These are phyloP conservation scores for Uronychia binucleata DNA, from an alignment of 73 alveolate genomes.

Conservation along the genomic window DNA sequence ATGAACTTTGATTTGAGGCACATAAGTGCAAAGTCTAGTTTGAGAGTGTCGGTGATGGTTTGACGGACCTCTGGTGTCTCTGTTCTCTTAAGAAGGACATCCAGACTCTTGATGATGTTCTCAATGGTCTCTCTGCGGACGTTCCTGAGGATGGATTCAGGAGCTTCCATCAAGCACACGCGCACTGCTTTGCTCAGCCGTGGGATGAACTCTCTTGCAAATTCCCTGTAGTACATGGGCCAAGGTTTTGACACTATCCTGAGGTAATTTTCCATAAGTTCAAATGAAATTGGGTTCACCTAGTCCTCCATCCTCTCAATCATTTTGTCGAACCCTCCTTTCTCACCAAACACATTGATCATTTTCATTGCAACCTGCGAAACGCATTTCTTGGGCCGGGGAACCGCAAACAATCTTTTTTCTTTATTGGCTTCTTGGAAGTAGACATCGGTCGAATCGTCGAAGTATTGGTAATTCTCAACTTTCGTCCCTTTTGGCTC, in stretches of 20 bases:
- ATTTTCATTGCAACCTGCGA: slow-evolving; percentile 60
- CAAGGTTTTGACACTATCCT: slow-evolving; percentile 58
- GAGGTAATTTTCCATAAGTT: slow-evolving; percentile 55
- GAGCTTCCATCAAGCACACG: slow-evolving; percentile 52
- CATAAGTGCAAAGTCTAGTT: slow-evolving; percentile 65
- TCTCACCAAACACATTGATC: slow-evolving; percentile 61
- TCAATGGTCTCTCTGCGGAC: slow-evolving; percentile 75
- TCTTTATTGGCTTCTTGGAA: too few species aligned
- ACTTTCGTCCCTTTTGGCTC: too few species aligned
- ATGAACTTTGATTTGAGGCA: slow-evolving; percentile 75
- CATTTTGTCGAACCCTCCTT: slow-evolving; percentile 69
- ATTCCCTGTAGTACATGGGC: slow-evolving; percentile 65
- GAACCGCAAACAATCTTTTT: slow-evolving; percentile 57
- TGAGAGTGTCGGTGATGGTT: slow-evolving; percentile 52
- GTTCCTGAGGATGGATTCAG: slow-evolving; percentile 69
- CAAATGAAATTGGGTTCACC: slow-evolving; percentile 56
- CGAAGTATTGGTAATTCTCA: too few species aligned
- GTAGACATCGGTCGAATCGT: too few species aligned
- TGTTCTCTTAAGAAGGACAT: slow-evolving; percentile 63
- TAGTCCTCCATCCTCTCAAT: slow-evolving; percentile 52
- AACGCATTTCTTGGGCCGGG: slow-evolving; percentile 68
- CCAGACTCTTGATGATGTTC: slow-evolving; percentile 48
- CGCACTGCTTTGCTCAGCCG: slow-evolving; percentile 64
- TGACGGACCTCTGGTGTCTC: slow-evolving; percentile 40
- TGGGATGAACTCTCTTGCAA: slow-evolving; percentile 51